These are phyloP conservation scores for Colletotrichum sp. DNA, from an alignment of 2,329 filamentous ascomycete genomes.

Conservation along the genomic window DNA sequence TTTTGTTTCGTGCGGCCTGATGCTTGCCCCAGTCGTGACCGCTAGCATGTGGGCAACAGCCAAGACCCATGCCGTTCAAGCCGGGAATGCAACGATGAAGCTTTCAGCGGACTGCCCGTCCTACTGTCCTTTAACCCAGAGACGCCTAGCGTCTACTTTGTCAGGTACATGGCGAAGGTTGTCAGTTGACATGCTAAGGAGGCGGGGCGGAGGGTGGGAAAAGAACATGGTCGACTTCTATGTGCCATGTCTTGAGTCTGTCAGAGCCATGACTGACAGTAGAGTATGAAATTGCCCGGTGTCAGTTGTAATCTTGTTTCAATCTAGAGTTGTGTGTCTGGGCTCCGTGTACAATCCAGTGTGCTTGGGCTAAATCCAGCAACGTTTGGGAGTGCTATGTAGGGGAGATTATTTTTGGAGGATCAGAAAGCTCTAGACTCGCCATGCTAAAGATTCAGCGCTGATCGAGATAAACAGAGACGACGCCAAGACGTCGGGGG, in stretches of 20 bases:
- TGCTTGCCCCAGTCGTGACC: background rate
- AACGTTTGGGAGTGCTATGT: background rate
- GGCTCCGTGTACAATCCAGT: background rate
- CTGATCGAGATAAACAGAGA: background rate
- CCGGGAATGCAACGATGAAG: constrained; percentile 9
- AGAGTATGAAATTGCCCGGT: background rate
- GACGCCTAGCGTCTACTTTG: background rate
- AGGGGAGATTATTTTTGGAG: background rate
- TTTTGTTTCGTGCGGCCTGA: background rate
- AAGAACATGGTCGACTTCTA: background rate
- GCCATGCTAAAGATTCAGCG: background rate
- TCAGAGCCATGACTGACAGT: background rate
- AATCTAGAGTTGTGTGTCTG: background rate
- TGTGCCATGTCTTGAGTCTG: background rate
- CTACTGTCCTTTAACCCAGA: background rate
- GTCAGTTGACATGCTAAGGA: background rate
- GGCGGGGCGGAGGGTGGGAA: background rate
- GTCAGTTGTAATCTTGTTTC: background rate
- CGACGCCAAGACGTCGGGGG: background rate
- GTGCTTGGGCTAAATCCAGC: background rate
- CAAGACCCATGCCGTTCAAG: background rate
- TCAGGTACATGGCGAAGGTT: background rate
- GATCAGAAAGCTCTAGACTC: background rate
- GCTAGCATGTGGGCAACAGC: background rate
- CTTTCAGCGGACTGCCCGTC: background rate